Percentiles rank a stretch among this genome's conserved stretches.
Conservation (phyloP, 1,284 basidiomycete species). For the Peniophora sp. region DNA sequence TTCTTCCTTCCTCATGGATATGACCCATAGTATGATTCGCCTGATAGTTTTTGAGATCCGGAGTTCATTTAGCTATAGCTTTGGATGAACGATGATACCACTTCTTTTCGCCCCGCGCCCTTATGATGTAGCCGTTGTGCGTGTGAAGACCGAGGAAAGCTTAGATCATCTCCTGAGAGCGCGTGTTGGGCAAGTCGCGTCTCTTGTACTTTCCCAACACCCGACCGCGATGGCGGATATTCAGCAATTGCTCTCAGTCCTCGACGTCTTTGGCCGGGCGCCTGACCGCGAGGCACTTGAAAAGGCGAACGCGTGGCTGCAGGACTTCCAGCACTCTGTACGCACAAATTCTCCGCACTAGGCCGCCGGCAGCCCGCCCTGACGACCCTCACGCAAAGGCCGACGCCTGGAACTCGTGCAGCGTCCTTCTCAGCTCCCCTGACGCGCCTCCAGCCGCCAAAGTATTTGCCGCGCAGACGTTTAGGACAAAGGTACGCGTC, state of each 20-base stretch:
- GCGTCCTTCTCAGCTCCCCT: constrained; percentile 77
- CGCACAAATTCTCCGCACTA: constrained; percentile 61
- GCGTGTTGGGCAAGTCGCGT: not conserved
- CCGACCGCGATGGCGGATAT: constrained; percentile 51
- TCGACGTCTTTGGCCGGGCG: constrained; percentile 67
- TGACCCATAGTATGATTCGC: constrained; percentile 37
- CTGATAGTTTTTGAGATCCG: constrained; percentile 17
- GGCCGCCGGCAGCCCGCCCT: constrained; percentile 33
- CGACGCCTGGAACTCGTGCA: constrained; percentile 95
- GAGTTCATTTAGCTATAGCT: constrained; percentile 13
- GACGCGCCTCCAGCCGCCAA: constrained; percentile 80
- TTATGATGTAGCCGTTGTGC: not conserved
- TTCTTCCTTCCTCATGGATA: constrained; percentile 49
- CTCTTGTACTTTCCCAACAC: too few species aligned
- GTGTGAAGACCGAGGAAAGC: not conserved
- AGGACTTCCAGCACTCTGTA: constrained; percentile 96
- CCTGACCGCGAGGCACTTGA: constrained; percentile 82
- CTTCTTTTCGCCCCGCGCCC: not conserved
- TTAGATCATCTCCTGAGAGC: not conserved
- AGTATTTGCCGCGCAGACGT: constrained; percentile 95
- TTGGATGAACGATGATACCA: not conserved
- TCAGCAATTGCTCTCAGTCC: constrained; percentile 61
- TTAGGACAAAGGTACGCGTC: constrained; percentile 80
- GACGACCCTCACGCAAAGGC: constrained; percentile 50
- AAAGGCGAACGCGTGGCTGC: constrained; percentile 85